Conservation (phyloP, 73 alveolate species). For the Paramecium primaurelia region DNA sequence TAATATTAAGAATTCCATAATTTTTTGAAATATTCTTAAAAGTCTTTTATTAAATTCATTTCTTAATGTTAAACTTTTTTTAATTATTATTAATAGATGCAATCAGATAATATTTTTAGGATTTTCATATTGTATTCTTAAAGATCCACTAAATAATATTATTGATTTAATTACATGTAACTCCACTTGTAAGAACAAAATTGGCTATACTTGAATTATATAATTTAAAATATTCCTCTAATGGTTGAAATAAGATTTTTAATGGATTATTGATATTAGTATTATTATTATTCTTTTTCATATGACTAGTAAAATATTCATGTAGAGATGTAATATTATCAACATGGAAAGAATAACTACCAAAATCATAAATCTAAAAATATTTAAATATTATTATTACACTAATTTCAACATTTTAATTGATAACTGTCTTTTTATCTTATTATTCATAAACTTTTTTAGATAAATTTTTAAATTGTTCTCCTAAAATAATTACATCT, state of each 20-base stretch:
- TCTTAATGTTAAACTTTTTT: neutral
- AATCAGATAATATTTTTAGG: neutral
- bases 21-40: neutral
- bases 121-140: neutral
- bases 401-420: slow-evolving; percentile 6
- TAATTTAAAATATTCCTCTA: neutral
- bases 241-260: neutral
- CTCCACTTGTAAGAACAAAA: neutral
- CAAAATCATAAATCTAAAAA: neutral
- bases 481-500: neutral
- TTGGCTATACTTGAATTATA: neutral
- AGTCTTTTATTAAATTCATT: slow-evolving; percentile 1
- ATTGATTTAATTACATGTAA: neutral
- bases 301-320: neutral
- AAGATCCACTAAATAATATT: neutral
- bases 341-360: slow-evolving; percentile 7
- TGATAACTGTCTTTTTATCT: neutral
- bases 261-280: neutral
- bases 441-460: neutral
- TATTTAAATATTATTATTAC: neutral
- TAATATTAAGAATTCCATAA: neutral
- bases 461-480: neutral
- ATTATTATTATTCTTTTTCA: neutral
- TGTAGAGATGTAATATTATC: neutral
- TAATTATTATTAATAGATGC: neutral